Base-by-base conservation (phyloP, 352 stramenopile species). In the Phytopythium chamaehyphon region DNA sequence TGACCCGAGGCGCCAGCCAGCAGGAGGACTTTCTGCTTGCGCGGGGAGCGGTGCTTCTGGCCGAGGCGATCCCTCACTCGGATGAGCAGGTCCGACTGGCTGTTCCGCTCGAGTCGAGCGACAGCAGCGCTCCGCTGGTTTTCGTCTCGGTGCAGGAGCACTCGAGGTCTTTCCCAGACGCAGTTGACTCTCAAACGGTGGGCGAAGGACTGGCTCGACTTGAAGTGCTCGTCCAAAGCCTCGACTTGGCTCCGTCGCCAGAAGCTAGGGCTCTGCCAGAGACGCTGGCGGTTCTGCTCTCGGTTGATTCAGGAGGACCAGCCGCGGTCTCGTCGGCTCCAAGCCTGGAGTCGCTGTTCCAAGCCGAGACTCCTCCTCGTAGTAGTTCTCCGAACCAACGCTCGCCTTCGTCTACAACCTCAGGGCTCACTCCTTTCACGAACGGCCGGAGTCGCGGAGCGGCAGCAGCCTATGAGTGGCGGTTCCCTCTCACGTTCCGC, bases 1-100 rank as follows among this genome's bases (percentile, higher is more conserved):
- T 93, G 42, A 61, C 71, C 40, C 70, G 76, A n/a, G 71, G 75
- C 12, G 47, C 55, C 3, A 88, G 76, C 6, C 76, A 88, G 40
- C 73, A 86, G 40, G 81, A 88, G 59, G 76, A 91, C 55, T 68
- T 71, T 22, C 46, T 83, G 50, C 61, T 83, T 42, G 71, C 55
- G 23, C 61, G 54, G 8, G 62, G 60, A 11, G 7, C 68, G 11
- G 31, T 79, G 1, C 69, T 66, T 6, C 49, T 82, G n/a, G 19
- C 38, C 35, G 42, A n/a, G 22, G 8, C 36, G 2, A 23, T 62
- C 33, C 19, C 40, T 14, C 75, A 56, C 22, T 35, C 70, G 15
- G 23, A 51, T 2, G 56, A 58, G 15, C 68, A 81, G 35, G 51
- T 46, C 42, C 59, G 57, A 2, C 45, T 72, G n/a, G 65, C 59